A percentile compares a stretch with the other conserved stretches of the same genome.
Conservation (phyloP, 345 rosid genomes). For the Eucalyptus marginata region DNA sequence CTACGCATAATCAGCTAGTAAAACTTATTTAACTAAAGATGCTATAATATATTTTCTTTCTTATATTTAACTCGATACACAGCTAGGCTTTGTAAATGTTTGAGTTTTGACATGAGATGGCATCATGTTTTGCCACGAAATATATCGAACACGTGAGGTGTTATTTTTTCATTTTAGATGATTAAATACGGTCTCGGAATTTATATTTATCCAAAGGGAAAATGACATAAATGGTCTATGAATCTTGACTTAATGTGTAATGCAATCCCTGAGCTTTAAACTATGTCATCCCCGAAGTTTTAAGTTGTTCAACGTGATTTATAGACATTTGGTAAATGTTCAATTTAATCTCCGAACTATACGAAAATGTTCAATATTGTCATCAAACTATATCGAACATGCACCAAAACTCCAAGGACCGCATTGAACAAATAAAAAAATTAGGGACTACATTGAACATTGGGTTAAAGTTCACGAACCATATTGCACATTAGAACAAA, state of each 20-base stretch:
- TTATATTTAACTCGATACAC: neutral
- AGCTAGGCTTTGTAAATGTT: neutral
- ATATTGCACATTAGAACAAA: fast-evolving
- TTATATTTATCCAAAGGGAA: neutral
- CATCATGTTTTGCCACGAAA: neutral
- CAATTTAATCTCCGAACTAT: no score
- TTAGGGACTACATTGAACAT: fast-evolving
- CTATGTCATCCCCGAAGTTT: fast-evolving
- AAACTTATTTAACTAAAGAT: neutral
- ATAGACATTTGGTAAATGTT: no score
- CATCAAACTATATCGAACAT: no score
- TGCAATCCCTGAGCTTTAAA: no score
- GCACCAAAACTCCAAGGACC: no score
- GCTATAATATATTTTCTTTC: neutral
- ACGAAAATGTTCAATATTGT: no score
- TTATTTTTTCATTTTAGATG: neutral
- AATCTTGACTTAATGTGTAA: no score
- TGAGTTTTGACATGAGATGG: neutral
- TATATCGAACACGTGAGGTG: neutral
- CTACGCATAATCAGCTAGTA: fast-evolving
- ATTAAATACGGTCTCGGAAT: neutral
- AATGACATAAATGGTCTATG: neutral
- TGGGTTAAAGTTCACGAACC: fast-evolving
- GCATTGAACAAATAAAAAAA: no score
- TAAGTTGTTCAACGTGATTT: no score